Conservation (phyloP, 331 rosid genomes). For the Prunus yedoensis region DNA sequence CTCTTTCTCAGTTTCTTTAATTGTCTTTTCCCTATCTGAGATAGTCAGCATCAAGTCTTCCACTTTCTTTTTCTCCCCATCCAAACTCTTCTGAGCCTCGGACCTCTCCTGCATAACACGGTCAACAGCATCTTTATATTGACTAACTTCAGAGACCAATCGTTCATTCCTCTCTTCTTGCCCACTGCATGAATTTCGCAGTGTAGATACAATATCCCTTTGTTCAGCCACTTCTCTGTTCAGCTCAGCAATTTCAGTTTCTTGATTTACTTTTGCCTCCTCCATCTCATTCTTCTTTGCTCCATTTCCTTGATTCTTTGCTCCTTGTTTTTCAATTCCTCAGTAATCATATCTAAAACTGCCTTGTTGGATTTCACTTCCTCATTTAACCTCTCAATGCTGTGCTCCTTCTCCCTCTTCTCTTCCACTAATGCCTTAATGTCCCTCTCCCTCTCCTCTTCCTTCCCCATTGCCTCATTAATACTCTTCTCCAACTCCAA, state of each 20-base stretch:
- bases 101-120: slow-evolving; percentile 34
- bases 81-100: slow-evolving; percentile 29
- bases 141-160: slow-evolving; percentile 38
- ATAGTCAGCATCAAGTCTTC: slow-evolving; percentile 35
- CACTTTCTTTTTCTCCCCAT: slow-evolving; percentile 43
- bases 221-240: slow-evolving; percentile 27
- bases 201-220: slow-evolving; percentile 24
- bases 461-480: slow-evolving; percentile 30
- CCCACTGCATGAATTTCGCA: slow-evolving; percentile 22
- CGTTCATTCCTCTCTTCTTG: slow-evolving; percentile 33
- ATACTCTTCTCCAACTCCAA: slow-evolving; percentile 32
- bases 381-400: slow-evolving; percentile 34
- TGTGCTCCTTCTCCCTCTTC: slow-evolving; percentile 42
- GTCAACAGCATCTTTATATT: slow-evolving; percentile 19
- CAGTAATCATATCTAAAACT: slow-evolving; percentile 18
- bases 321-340: slow-evolving; percentile 32
- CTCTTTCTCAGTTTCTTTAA: slow-evolving; percentile 34
- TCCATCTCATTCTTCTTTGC: slow-evolving; percentile 36
- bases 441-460: slow-evolving; percentile 36
- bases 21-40: slow-evolving; percentile 34
- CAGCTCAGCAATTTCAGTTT: slow-evolving; percentile 42
- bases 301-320: slow-evolving; percentile 29
- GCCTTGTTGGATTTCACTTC: slow-evolving; percentile 9
- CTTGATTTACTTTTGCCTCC: slow-evolving; percentile 30
- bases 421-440: slow-evolving; percentile 29